phyloP scores from a whole-genome alignment of 805 yeast genomes.

The Saturnispora sanitii region DNA sequence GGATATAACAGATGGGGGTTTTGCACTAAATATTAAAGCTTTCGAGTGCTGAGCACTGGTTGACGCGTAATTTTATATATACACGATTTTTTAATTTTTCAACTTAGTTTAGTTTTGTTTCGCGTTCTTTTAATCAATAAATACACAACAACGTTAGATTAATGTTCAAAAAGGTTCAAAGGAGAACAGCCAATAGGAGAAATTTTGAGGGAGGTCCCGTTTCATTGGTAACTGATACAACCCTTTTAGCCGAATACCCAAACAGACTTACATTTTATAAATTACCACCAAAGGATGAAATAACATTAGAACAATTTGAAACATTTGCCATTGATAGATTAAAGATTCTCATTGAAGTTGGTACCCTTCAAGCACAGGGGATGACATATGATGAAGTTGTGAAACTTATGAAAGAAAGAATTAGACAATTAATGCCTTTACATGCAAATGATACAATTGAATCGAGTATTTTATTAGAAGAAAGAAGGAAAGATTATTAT shows the following conservation, averaged over 20 bases:
- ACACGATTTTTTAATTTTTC: background rate
- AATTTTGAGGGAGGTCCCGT: slow-evolving; percentile 39
- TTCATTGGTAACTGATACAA: slow-evolving; percentile 1
- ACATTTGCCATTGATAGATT: slow-evolving; percentile 91
- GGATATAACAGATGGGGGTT: slow-evolving; percentile 1
- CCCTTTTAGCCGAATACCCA: slow-evolving; percentile 30
- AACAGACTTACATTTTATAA: slow-evolving; percentile 66
- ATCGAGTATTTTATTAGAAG: slow-evolving; percentile 36
- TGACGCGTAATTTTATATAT: slow-evolving; percentile 4
- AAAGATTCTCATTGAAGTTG: slow-evolving; percentile 75
- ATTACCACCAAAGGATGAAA: slow-evolving; percentile 71
- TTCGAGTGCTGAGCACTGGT: background rate
- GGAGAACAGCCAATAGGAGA: slow-evolving; percentile 64
- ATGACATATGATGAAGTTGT: slow-evolving; percentile 58
- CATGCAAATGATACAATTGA: slow-evolving; percentile 31
- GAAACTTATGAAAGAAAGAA: slow-evolving; percentile 49
- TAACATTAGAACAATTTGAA: slow-evolving; percentile 88
- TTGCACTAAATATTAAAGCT: background rate
- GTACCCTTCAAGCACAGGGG: slow-evolving; percentile 58
- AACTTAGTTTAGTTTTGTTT: background rate
- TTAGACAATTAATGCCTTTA: slow-evolving; percentile 59
- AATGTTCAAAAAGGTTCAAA: slow-evolving; percentile 71
- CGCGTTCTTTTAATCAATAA: background rate
- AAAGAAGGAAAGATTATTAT: slow-evolving; percentile 81
- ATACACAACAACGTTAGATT: background rate